Evolutionary conservation across 1,139 yeast species (phyloP).

Genomic region (Yamadazyma aaseri): DNA sequence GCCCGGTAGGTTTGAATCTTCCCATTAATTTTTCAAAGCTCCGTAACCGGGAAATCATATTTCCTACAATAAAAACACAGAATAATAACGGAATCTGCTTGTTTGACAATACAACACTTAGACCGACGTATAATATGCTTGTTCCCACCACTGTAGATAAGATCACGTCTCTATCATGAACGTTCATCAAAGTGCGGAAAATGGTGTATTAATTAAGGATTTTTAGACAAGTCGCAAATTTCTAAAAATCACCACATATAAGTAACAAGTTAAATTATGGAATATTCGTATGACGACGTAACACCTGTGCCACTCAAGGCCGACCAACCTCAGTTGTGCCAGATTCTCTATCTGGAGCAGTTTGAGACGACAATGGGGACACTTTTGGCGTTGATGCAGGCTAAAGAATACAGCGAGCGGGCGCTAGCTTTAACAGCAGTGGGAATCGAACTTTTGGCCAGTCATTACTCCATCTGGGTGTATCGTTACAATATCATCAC

Average conservation of each 20-base stretch:
- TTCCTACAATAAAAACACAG: constrained; percentile 29
- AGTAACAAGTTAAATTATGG: background rate
- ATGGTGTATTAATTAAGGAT: background rate
- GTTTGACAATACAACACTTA: constrained; percentile 11
- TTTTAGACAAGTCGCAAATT: too few relatives aligned
- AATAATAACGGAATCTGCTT: constrained; percentile 30
- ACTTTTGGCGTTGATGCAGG: constrained; percentile 58
- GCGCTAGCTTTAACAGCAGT: constrained; percentile 64
- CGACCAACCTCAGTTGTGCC: constrained; percentile 59
- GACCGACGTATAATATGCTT: constrained; percentile 11
- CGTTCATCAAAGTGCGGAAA: constrained; percentile 6
- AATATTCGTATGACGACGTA: constrained; percentile 37
- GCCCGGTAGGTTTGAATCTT: constrained; percentile 3
- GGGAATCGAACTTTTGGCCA: constrained; percentile 71
- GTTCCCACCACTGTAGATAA: constrained; percentile 10
- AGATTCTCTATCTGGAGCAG: constrained; percentile 74
- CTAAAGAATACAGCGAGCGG: constrained; percentile 65
- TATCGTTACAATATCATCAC: constrained; percentile 63
- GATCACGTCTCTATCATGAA: constrained; percentile 12
- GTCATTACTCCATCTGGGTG: constrained; percentile 91
- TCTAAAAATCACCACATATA: constrained; percentile 1
- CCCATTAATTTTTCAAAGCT: constrained; percentile 9
- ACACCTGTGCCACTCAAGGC: constrained; percentile 42
- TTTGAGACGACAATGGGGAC: constrained; percentile 62
- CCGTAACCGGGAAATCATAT: constrained; percentile 32